These are phyloP conservation scores for Fusarium aywerte DNA, from an alignment of 2,329 filamentous ascomycete species.

Conservation along the genomic window DNA sequence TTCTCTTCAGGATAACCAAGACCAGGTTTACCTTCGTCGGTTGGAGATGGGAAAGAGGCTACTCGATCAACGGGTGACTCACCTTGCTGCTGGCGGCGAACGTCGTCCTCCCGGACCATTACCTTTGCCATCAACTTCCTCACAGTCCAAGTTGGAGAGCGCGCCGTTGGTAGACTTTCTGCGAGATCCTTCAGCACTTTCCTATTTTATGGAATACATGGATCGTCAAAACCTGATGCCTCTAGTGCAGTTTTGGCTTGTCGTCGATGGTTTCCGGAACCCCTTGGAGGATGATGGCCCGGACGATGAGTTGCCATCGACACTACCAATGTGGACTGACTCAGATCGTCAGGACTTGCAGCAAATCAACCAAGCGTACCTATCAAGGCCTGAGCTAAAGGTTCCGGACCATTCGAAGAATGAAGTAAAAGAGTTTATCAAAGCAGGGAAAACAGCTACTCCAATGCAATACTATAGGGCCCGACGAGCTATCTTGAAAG, in stretches of 20 bases:
- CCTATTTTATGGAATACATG: conserved; percentile 99
- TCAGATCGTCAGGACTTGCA: conserved; percentile 88
- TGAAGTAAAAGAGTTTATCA: conserved; percentile 80
- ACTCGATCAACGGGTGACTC: conserved; percentile 87
- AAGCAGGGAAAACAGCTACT: conserved; percentile 79
- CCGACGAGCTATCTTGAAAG: conserved; percentile 80
- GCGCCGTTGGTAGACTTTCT: conserved; percentile 86
- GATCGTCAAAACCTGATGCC: conserved; percentile 88
- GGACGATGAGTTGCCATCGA: conserved; percentile 71
- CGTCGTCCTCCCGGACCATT: conserved; percentile 50
- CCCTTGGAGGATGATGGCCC: conserved; percentile 83
- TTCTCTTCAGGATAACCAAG: conserved; percentile 78
- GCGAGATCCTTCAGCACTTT: conserved; percentile 87
- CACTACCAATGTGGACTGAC: conserved; percentile 77
- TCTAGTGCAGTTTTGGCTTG: conserved; percentile 96
- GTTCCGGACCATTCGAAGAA: conserved; percentile 75
- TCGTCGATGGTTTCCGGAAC: conserved; percentile 95
- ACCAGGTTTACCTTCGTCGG: conserved; percentile 86
- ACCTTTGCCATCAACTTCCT: conserved; percentile 39
- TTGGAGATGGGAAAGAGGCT: conserved; percentile 92
- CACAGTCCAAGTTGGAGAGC: conserved; percentile 75
- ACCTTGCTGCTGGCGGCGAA: conserved; percentile 76
- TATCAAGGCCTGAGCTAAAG: conserved; percentile 83
- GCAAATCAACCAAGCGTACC: conserved; percentile 90
- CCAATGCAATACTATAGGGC: conserved; percentile 85